Evolutionary conservation across 2,329 filamentous ascomycete genomes (phyloP).

Genomic region (Scedosporium boydii): DNA sequence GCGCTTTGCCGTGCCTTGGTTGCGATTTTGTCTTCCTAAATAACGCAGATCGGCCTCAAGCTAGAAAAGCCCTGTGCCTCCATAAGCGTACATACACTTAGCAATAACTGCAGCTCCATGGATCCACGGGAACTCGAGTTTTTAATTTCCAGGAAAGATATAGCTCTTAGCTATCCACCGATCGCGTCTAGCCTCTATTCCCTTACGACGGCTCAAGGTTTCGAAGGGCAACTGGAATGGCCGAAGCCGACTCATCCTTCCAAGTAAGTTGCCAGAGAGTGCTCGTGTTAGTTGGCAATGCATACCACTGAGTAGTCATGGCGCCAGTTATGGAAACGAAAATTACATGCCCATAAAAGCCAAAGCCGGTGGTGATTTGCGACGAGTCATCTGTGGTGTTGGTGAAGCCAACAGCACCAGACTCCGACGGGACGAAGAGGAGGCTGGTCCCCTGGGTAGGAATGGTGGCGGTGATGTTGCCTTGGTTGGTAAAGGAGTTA

Average conservation of each 20-base stretch:
- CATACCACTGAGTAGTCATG: neutral
- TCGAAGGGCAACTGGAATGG: neutral
- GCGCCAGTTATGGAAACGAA: neutral
- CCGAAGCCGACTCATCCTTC: neutral
- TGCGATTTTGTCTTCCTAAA: too few relatives aligned
- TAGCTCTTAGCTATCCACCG: too few relatives aligned
- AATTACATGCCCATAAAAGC: neutral
- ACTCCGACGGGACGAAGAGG: neutral
- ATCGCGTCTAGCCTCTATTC: too few relatives aligned
- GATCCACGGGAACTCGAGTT: too few relatives aligned
- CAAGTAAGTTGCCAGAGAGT: neutral
- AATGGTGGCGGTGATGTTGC: neutral
- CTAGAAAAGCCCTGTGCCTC: too few relatives aligned
- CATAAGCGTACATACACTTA: too few relatives aligned
- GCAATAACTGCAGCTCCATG: too few relatives aligned
- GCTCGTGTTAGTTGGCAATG: neutral
- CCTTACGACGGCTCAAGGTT: neutral
- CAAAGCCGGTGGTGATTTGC: neutral
- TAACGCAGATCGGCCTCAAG: too few relatives aligned
- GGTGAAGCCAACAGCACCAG: neutral
- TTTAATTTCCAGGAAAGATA: too few relatives aligned
- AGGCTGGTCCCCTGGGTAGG: neutral
- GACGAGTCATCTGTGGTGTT: neutral
- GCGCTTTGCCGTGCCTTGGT: too few relatives aligned
- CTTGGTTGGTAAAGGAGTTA: neutral